A percentile compares a stretch with the other conserved stretches of the same genome.
phyloP scores from a whole-genome alignment of 1,139 yeast genomes.

The Meyerozyma carpophila region DNA sequence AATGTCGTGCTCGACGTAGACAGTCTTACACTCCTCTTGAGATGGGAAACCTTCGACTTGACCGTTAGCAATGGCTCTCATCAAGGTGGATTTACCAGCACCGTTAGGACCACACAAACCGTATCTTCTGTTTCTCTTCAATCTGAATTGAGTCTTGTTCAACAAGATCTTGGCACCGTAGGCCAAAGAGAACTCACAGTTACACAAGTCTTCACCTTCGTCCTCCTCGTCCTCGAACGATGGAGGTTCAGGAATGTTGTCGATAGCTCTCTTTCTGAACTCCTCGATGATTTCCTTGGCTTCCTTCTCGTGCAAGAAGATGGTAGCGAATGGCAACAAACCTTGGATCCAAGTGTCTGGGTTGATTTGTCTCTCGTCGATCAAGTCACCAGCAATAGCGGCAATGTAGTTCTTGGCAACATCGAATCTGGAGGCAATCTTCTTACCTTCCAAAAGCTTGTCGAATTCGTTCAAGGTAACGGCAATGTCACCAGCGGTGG shows the following conservation, averaged over 20 bases:
- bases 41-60: conserved; percentile 99
- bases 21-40: conserved; percentile 97
- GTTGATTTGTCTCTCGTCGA: conserved; percentile 95
- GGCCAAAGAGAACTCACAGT: conserved; percentile 99
- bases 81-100: conserved; percentile 99
- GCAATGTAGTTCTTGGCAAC: conserved; percentile 78
- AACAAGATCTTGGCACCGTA: conserved; percentile 99
- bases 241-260: conserved; percentile 96
- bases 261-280: conserved; percentile 93
- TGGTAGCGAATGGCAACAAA: conserved; percentile 90
- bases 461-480: conserved; percentile 83
- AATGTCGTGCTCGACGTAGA: conserved; percentile 98
- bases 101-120: conserved; percentile 99
- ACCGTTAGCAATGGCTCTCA: conserved; percentile 99
- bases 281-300: conserved; percentile 89
- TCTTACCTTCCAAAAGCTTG: conserved; percentile 63
- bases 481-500: conserved; percentile 93
- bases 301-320: conserved; percentile 89
- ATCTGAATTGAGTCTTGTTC: conserved; percentile 98
- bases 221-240: conserved; percentile 98
- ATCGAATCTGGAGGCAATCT: conserved; percentile 73
- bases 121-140: conserved; percentile 99
- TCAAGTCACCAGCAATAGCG: conserved; percentile 97
- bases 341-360: conserved; percentile 87
- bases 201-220: conserved; percentile 99